Base-by-base conservation (phyloP, 2,329 filamentous ascomycete genomes). In the Myriosclerotinia scirpicola region DNA sequence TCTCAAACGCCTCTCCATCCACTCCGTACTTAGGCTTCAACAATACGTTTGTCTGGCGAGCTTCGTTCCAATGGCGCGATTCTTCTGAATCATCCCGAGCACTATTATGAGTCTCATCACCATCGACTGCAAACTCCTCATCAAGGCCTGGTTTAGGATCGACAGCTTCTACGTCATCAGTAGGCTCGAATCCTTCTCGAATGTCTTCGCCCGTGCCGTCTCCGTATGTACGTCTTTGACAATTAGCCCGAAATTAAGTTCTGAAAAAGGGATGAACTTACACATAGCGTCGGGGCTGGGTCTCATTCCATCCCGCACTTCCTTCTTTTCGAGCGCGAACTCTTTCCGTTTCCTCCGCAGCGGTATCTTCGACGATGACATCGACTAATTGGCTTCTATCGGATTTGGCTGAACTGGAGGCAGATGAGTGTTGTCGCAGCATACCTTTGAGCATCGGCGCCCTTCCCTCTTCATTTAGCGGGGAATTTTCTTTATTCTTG, bases 361-460 rank as follows among this genome's bases (percentile, higher is more conserved):
- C 77, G 54, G 78, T 81, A 73, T 90, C 86, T 77, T 90, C 87
- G 11, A 90, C 85, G 0, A 90, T 83, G 5, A 90, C 78, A 74
- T 90, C 87, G 14, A 90, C 87, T 6, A 90, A 78, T 71, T 90
- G 87, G 70, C 85, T 87, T 68, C 80, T 80, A 70, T 84, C 83
- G 0, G 86, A 88, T 67, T 83, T 82, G 11, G 75, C 76, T 8
- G 81, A 82, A 68, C 77, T 79, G 3, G 80, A 77, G n/a, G 78
- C 79, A 34, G 80, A 80, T 8, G 84, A 85, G 58, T 83, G 75
- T 67, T 81, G 79, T 54, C 80, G 79, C 20, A 82, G 73, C 67
- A 82, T 74, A 38, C 72, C 77, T 66, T 74, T 72, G 26, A 78
- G 46, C 44, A 72, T 69, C 30, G 76, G 76, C 6, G 73, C 74